Conservation (phyloP, 176 grass and related monocot genomes). For the Metroxylon sagu region DNA sequence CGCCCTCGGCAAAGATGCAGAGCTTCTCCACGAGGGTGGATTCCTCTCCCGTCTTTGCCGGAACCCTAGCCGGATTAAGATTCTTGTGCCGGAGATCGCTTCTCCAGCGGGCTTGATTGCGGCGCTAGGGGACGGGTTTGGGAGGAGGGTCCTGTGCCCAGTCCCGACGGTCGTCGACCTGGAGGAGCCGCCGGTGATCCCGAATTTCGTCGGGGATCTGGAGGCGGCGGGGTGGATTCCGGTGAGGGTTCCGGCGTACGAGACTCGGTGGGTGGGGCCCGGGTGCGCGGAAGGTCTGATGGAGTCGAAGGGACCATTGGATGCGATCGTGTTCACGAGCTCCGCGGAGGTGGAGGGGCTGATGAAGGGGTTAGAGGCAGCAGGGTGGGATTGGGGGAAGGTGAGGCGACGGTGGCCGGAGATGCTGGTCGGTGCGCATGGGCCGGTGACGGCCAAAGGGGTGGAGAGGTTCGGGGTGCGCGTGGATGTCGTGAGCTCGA, state of each 20-base stretch:
- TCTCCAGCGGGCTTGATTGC: slow-evolving; percentile 46
- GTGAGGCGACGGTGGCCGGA: slow-evolving; percentile 41
- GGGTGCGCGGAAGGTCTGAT: slow-evolving; percentile 33
- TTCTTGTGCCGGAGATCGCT: slow-evolving; percentile 50
- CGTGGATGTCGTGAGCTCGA: slow-evolving; percentile 58
- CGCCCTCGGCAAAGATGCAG: slow-evolving; percentile 60
- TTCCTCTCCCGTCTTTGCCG: slow-evolving; percentile 43
- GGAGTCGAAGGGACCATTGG: slow-evolving; percentile 17
- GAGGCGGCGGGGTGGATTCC: slow-evolving; percentile 46
- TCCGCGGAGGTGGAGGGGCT: slow-evolving; percentile 75
- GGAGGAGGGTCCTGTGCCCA: slow-evolving; percentile 54
- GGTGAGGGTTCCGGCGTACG: slow-evolving; percentile 48
- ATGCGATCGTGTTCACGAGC: slow-evolving; percentile 86
- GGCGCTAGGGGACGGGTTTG: slow-evolving; percentile 43
- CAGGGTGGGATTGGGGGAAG: slow-evolving; percentile 55
- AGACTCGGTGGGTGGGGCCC: slow-evolving; percentile 57
- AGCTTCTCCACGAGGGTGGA: slow-evolving; percentile 32
- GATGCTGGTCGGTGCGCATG: slow-evolving; percentile 66
- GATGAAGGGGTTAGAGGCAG: slow-evolving; percentile 60
- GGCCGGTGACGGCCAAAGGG: slow-evolving; percentile 64
- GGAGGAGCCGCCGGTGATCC: slow-evolving; percentile 55
- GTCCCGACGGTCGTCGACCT: slow-evolving; percentile 53
- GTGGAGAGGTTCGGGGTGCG: slow-evolving; percentile 45
- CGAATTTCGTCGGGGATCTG: slow-evolving; percentile 39
- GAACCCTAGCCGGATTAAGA: slow-evolving; percentile 15